Percentiles rank a stretch among this genome's conserved stretches.
phyloP scores from a whole-genome alignment of 2,329 filamentous ascomycete species.

The Penicillium sp. region DNA sequence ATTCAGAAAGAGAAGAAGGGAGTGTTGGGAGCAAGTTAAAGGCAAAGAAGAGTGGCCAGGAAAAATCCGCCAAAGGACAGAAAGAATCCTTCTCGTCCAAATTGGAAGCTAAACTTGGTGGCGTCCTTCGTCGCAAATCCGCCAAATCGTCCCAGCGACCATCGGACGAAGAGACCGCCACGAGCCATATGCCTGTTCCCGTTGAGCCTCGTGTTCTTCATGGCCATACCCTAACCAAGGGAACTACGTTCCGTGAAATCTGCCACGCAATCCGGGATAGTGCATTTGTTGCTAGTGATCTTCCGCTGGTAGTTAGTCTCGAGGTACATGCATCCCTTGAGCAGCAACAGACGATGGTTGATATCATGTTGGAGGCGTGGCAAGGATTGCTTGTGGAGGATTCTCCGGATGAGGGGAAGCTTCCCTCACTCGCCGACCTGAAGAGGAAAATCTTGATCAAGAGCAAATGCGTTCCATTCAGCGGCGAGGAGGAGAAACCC shows the following conservation, averaged over 20 bases:
- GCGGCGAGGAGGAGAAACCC: constrained; percentile 31
- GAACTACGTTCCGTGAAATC: constrained; percentile 83
- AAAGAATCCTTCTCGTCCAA: constrained; percentile 21
- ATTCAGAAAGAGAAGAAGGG: constrained; percentile 24
- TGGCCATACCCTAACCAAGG: constrained; percentile 79
- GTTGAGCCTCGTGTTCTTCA: constrained; percentile 79
- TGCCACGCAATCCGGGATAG: constrained; percentile 75
- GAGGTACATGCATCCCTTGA: constrained; percentile 81
- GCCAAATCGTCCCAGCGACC: constrained; percentile 2
- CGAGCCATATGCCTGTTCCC: constrained; percentile 25
- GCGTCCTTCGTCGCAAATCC: constrained; percentile 21
- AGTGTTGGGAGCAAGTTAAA: constrained; percentile 19
- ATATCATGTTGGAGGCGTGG: constrained; percentile 92
- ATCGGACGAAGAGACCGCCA: not conserved
- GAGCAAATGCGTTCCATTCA: constrained; percentile 64
- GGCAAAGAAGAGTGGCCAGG: constrained; percentile 2
- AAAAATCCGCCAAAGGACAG: constrained; percentile 12
- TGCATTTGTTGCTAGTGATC: constrained; percentile 70
- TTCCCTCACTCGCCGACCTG: constrained; percentile 70
- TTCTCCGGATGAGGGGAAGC: constrained; percentile 48
- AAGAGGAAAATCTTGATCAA: constrained; percentile 79
- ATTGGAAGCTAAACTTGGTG: constrained; percentile 23
- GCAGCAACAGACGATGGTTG: constrained; percentile 89
- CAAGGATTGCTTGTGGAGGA: constrained; percentile 67
- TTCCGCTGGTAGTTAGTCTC: constrained; percentile 86